Evolutionary conservation across 2,329 filamentous ascomycete genomes (phyloP), one percentile per base, ranked within the genome.

Genomic region (Geosmithia morbida): DNA sequence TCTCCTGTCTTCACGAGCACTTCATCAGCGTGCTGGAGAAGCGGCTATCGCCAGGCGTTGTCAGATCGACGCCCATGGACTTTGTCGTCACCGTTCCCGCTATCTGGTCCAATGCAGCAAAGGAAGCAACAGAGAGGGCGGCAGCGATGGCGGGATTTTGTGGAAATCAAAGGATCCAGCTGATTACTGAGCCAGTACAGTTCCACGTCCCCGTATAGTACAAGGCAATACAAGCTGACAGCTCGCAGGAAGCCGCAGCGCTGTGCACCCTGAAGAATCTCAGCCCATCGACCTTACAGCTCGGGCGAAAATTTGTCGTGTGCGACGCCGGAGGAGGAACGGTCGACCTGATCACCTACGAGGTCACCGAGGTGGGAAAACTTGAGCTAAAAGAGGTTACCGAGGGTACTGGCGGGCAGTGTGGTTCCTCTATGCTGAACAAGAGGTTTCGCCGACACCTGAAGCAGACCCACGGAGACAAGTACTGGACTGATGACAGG

Each of bases 51-150:
- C 56, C 58, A 1, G 61, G 60, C 2, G 62, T 71, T 18, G 58
- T 74, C 5, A 58, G 59, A 3, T 66, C 59, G 17, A 74, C 63
- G 0, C 63, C 68, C 0, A 64, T 75, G 51, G 67, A 77, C 47
- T 76, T 75, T 48, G 66, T 78, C 43, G 59, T 79, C 18, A 77
- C 75, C 0, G 74, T 79, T 1, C 75, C 75, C 0, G 74, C 75
- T 5, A 73, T 79, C 7, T 79, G 75, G 75, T 73, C 69, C 39
- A 72, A 76, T 43, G 61, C 62, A 5, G 72, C 74, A 29, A 77
- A 74, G 46, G 64, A 72, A 41, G 66, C 66, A 37, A 78, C 72
- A 10, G 62, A 66, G 49, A 54, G 61, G 29, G 63, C 63, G 1
- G 63, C 63, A 22, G 61, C 62, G 22, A 60, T 63, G 53, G 63